Evolutionary conservation across 2,329 filamentous ascomycete species (phyloP), one percentile per base, ranked within the genome.

Genomic region (Cryphonectria naterciae): DNA sequence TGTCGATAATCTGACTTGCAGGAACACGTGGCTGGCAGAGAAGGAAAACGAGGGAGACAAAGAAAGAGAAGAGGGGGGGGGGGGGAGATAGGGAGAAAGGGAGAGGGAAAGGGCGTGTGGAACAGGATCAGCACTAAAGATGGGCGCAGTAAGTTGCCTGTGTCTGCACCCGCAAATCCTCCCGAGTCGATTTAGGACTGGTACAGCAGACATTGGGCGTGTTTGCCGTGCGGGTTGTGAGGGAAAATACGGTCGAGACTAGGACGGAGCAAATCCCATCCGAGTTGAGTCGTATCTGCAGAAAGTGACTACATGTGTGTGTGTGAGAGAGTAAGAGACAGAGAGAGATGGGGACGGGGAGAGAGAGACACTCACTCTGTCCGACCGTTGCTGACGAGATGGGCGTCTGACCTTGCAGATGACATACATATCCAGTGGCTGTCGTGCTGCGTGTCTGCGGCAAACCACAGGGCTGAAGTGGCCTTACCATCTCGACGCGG

Each of bases 121-220:
- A 60, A 37, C 22, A 39, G 65, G 13, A n/a, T 67, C 35, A 67
- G 65, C 65, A 67, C 65, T 67, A 67, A 46, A 28, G 4, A n/a
- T 61, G 54, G 65, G 65, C 65, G 65, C 65, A 67, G 54, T 37
- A 41, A 60, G 54, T 25, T 35, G 65, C 65, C 65, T 67, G 54
- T 39, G 54, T 58, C 54, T 58, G 54, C 54, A 58, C 28, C 25
- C 32, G 35, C 19, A 13, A 61, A 61, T 54, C 54, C 46, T n/a
- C 54, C 35, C n/a, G 54, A 37, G 52, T 32, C 28, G 46, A 25
- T 46, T 32, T 43, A 37, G 25, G 35, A 56, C 22, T 32, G 35
- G 52, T 46, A 11, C 65, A 28, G 65, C 37, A 32, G 65, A 60
- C 58, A 61, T 15, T 61, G 58, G 58, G 58, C 35, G 15, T 37